phyloP scores from a whole-genome alignment of 768 basidiomycete genomes.

The Pluteus cervinus region DNA sequence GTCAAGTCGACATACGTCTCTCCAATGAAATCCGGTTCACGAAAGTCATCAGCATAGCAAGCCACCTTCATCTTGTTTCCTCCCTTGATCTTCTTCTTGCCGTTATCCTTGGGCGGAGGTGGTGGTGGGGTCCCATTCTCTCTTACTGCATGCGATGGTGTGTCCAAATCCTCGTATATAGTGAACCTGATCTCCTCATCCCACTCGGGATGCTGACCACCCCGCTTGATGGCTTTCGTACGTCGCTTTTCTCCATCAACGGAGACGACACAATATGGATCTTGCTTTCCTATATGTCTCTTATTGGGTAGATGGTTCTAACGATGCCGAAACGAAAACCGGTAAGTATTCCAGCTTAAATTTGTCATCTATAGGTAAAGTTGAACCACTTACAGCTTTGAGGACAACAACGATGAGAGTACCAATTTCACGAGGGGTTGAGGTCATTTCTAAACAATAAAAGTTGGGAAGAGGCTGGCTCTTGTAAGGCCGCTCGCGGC shows the following conservation, averaged over 20 bases:
- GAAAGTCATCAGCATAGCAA: slow-evolving; percentile 92
- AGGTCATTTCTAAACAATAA: slow-evolving; percentile 38
- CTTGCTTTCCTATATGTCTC: slow-evolving; percentile 92
- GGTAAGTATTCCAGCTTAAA: too few species aligned
- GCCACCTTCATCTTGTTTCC: slow-evolving; percentile 72
- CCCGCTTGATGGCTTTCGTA: slow-evolving; percentile 92
- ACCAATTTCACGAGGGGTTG: slow-evolving; percentile 71
- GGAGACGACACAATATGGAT: slow-evolving; percentile 84
- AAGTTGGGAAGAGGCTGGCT: slow-evolving; percentile 6
- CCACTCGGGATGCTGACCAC: slow-evolving; percentile 99
- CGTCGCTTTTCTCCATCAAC: slow-evolving; percentile 80
- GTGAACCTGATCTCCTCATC: slow-evolving; percentile 96
- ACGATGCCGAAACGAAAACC: too few species aligned
- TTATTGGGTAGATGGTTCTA: slow-evolving; percentile 90
- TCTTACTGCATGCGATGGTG: slow-evolving; percentile 34
- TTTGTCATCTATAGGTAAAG: slow-evolving; percentile 9
- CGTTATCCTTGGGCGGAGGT: slow-evolving; percentile 57
- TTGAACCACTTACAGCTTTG: slow-evolving; percentile 69
- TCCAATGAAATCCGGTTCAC: slow-evolving; percentile 94
- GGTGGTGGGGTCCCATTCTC: slow-evolving; percentile 48
- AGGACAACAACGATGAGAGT: slow-evolving; percentile 91
- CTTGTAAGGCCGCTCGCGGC: slow-evolving; percentile 2
- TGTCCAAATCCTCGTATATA: slow-evolving; percentile 69
- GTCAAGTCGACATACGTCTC: slow-evolving; percentile 85
- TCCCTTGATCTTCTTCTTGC: slow-evolving; percentile 52